Percentiles rank a stretch among this genome's conserved stretches.
Conservation (phyloP, 228 moss, liverwort and hornwort genomes). For the Sphagnum magellanicum region DNA sequence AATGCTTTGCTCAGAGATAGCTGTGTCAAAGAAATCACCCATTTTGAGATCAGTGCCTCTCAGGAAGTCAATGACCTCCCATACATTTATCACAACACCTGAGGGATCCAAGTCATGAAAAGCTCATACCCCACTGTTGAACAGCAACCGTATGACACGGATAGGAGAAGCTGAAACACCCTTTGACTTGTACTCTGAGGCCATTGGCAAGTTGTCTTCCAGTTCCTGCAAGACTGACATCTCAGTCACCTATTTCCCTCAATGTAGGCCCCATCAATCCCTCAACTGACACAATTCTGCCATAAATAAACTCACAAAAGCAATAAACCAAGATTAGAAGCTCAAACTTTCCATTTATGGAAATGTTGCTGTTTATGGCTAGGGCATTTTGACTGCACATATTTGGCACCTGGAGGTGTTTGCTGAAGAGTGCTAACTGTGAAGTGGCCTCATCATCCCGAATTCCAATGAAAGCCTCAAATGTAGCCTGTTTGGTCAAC, state of each 20-base stretch:
- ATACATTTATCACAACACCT: not conserved
- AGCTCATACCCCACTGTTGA: slow-evolving; percentile 72
- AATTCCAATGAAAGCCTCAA: slow-evolving; percentile 90
- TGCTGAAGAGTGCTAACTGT: slow-evolving; percentile 74
- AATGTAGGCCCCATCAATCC: not conserved
- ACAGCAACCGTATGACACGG: slow-evolving; percentile 90
- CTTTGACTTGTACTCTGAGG: slow-evolving; percentile 68
- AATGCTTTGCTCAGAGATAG: too few relatives aligned
- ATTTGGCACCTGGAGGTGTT: slow-evolving; percentile 59
- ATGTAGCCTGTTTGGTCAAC: slow-evolving; percentile 57
- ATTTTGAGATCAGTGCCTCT: not conserved
- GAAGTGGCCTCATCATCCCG: slow-evolving; percentile 89
- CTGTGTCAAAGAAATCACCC: too few relatives aligned
- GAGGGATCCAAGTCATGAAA: not conserved
- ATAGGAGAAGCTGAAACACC: slow-evolving; percentile 80
- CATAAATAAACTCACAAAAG: too few relatives aligned
- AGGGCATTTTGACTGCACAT: not conserved
- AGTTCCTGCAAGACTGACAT: slow-evolving; percentile 52
- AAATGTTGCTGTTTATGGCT: not conserved
- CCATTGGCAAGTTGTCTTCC: slow-evolving; percentile 90
- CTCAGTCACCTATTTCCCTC: not conserved
- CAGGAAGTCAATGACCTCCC: not conserved
- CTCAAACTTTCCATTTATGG: not conserved
- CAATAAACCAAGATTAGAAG: not conserved
- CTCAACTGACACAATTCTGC: not conserved